A percentile compares a stretch with the other conserved stretches of the same genome.
These are phyloP conservation scores for Suhomyces tanzawaensis DNA, from an alignment of 805 yeast species.

Conservation along the genomic window DNA sequence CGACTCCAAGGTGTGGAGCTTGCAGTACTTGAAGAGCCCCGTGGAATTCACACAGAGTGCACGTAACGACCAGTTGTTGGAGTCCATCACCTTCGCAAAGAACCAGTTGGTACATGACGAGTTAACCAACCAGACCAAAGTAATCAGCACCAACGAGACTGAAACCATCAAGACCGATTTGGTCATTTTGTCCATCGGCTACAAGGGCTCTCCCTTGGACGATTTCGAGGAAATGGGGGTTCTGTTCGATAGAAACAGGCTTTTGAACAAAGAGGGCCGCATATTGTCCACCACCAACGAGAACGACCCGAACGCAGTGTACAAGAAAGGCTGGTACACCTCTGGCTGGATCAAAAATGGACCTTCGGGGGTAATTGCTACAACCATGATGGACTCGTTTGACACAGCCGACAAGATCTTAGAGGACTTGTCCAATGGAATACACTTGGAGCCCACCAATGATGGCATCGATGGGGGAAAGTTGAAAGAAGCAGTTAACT, in stretches of 20 bases:
- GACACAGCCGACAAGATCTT: slow-evolving; percentile 66
- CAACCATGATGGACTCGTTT: slow-evolving; percentile 83
- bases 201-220: slow-evolving; percentile 60
- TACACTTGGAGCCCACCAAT: slow-evolving; percentile 18
- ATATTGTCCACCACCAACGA: slow-evolving; percentile 17
- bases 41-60: slow-evolving; percentile 43
- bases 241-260: slow-evolving; percentile 27
- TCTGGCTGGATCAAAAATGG: slow-evolving; percentile 92
- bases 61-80: slow-evolving; percentile 35
- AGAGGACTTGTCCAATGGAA: slow-evolving; percentile 47
- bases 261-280: slow-evolving; percentile 37
- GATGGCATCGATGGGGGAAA: slow-evolving; percentile 5
- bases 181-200: slow-evolving; percentile 81
- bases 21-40: slow-evolving; percentile 73
- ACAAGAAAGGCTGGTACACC: slow-evolving; percentile 58
- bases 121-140: slow-evolving; percentile 28
- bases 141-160: slow-evolving; percentile 35
- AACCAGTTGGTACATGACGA: slow-evolving; percentile 45
- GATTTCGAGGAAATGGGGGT: slow-evolving; percentile 50
- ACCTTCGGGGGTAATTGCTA: slow-evolving; percentile 85
- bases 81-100: slow-evolving; percentile 47
- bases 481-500: slow-evolving; percentile 36
- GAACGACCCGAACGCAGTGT: slow-evolving; percentile 19
- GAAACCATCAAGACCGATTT: slow-evolving; percentile 51
- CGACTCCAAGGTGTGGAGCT: slow-evolving; percentile 49